Conservation (phyloP, 1,284 basidiomycete genomes). For the Malassezia cuniculi region DNA sequence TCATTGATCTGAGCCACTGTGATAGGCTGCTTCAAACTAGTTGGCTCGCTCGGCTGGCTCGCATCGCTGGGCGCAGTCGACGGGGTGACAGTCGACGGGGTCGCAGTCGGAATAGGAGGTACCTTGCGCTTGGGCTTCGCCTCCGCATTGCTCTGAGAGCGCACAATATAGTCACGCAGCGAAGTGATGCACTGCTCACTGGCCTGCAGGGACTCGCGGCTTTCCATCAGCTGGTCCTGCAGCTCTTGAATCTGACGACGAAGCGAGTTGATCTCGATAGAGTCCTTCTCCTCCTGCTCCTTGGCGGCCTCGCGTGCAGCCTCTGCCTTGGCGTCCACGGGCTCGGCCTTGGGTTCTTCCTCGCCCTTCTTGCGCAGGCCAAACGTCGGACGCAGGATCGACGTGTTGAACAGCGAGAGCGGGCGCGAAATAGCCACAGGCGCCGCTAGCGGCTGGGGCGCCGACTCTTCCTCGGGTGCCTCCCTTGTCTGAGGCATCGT, state of each 20-base stretch:
- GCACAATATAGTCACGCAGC: slow-evolving; percentile 27
- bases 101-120: no score
- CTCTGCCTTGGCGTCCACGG: no score
- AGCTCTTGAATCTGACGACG: slow-evolving; percentile 21
- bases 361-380: background rate
- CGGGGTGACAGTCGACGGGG: no score
- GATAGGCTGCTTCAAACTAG: no score
- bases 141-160: slow-evolving; percentile 19
- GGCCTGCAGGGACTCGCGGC: slow-evolving; percentile 34
- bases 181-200: slow-evolving; percentile 33
- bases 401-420: background rate
- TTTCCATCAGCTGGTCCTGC: slow-evolving; percentile 26
- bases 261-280: slow-evolving; percentile 22
- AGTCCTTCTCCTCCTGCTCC: background rate
- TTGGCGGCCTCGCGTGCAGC: no score
- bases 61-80: no score
- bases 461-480: slow-evolving; percentile 1
- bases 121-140: no score
- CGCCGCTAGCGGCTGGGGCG: background rate
- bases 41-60: no score
- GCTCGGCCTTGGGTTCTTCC: no score
- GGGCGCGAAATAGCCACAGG: background rate
- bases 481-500: slow-evolving; percentile 6
- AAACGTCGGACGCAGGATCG: slow-evolving; percentile 10
- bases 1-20: no score